phyloP scores from a whole-genome alignment of 805 yeast species.

The Kazachstania kunashirensis region DNA sequence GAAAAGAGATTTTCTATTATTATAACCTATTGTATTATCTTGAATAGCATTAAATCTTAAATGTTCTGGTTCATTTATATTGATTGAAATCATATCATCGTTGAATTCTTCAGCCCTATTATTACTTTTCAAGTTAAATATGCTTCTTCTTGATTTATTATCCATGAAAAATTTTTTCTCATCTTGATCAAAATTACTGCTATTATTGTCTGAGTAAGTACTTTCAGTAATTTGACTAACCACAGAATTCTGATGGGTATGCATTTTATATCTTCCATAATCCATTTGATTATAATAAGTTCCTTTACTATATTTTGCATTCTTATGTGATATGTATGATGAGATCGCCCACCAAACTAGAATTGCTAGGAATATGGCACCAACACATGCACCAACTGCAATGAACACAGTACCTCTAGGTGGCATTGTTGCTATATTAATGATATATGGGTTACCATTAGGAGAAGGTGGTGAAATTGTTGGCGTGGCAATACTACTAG shows the following conservation, averaged over 20 bases:
- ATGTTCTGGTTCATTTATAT: neutral
- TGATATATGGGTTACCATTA: slow-evolving; percentile 53
- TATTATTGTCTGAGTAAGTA: neutral
- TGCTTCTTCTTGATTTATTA: neutral
- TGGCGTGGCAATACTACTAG: slow-evolving; percentile 20
- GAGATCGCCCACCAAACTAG: slow-evolving; percentile 43
- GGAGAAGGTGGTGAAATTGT: slow-evolving; percentile 44
- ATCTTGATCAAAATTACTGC: slow-evolving; percentile 1
- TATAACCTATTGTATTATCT: slow-evolving; percentile 10
- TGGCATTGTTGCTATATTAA: slow-evolving; percentile 35
- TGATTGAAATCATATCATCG: slow-evolving; percentile 1
- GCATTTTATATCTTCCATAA: neutral
- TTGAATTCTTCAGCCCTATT: neutral
- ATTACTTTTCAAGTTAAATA: neutral
- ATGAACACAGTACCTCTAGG: slow-evolving; percentile 76
- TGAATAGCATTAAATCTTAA: slow-evolving; percentile 13
- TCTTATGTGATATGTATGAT: slow-evolving; percentile 39
- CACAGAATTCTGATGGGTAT: neutral
- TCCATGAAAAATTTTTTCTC: neutral
- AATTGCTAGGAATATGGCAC: slow-evolving; percentile 44
- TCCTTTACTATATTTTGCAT: slow-evolving; percentile 34
- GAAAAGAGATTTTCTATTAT: slow-evolving; percentile 39
- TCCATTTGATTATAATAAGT: neutral
- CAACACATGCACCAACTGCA: slow-evolving; percentile 63
- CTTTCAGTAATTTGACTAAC: neutral